Percentiles rank a stretch among this genome's conserved stretches.
Evolutionary conservation across 2,329 filamentous ascomycete species (phyloP).

Genomic region (Verticillium nonalfalfae): DNA sequence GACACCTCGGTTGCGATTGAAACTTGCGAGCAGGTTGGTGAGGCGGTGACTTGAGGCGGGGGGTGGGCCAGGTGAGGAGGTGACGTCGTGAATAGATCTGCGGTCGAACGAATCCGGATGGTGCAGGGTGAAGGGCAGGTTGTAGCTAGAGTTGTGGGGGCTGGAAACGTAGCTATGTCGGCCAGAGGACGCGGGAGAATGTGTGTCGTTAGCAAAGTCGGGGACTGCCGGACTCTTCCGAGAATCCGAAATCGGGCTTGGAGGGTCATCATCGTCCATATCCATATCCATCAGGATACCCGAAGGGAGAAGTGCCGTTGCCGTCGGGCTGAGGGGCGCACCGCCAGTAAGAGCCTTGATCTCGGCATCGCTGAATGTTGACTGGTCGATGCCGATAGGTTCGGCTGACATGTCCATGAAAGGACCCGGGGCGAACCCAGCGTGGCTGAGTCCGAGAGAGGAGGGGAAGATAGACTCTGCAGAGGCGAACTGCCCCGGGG

Average conservation of each 20-base stretch:
- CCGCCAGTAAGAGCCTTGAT: slow-evolving; percentile 54
- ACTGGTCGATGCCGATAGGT: slow-evolving; percentile 9
- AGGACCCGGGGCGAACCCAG: slow-evolving; percentile 45
- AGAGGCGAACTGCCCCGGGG: slow-evolving; percentile 20
- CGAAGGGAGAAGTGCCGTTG: slow-evolving; percentile 66
- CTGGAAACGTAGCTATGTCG: slow-evolving; percentile 52
- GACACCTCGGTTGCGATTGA: slow-evolving; percentile 53
- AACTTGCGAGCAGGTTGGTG: slow-evolving; percentile 51
- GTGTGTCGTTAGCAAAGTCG: slow-evolving; percentile 37
- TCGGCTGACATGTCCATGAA: slow-evolving; percentile 43
- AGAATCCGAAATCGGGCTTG: slow-evolving; percentile 28
- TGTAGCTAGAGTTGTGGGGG: slow-evolving; percentile 53
- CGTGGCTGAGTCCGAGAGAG: slow-evolving; percentile 39
- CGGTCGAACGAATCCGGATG: slow-evolving; percentile 37
- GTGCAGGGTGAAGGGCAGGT: slow-evolving; percentile 48
- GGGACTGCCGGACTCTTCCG: slow-evolving; percentile 28
- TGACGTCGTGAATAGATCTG: slow-evolving; percentile 27
- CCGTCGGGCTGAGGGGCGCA: slow-evolving; percentile 72
- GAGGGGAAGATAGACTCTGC: slow-evolving; percentile 25
- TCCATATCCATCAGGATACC: slow-evolving; percentile 52
- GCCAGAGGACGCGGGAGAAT: slow-evolving; percentile 55
- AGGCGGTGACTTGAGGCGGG: slow-evolving; percentile 28
- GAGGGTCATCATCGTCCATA: slow-evolving; percentile 44
- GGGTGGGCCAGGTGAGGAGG: slow-evolving; percentile 31
- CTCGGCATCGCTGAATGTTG: slow-evolving; percentile 54